Conservation (phyloP, 768 basidiomycete species). For the Mycena maculata region DNA sequence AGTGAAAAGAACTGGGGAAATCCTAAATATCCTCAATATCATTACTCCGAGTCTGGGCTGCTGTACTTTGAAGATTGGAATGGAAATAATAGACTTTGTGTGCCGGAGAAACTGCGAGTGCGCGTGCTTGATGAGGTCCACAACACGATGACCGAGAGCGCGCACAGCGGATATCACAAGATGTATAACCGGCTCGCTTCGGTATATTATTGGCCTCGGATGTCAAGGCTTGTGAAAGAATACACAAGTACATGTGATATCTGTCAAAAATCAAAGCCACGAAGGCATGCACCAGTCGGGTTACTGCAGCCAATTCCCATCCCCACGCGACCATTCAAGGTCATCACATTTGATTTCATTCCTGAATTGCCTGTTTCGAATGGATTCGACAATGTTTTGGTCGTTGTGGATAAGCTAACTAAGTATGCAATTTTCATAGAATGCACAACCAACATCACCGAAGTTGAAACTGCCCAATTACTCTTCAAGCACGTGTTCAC, state of each 20-base stretch:
- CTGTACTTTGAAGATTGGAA: slow-evolving; percentile 40
- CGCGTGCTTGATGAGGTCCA: slow-evolving; percentile 40
- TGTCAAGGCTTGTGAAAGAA: slow-evolving; percentile 40
- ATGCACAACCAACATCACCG: slow-evolving; percentile 34
- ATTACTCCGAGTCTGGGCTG: slow-evolving; percentile 22
- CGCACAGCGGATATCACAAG: slow-evolving; percentile 44
- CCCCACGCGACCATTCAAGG: slow-evolving; percentile 45
- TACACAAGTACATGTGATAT: slow-evolving; percentile 41
- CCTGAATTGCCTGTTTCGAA: slow-evolving; percentile 45
- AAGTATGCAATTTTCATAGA: slow-evolving; percentile 57
- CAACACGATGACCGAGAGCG: slow-evolving; percentile 35
- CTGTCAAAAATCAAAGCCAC: too few relatives aligned
- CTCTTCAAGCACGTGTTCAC: not conserved
- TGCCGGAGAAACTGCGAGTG: slow-evolving; percentile 34
- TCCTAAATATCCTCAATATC: slow-evolving; percentile 20
- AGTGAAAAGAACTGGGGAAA: slow-evolving; percentile 1
- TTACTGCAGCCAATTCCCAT: slow-evolving; percentile 48
- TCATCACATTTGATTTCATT: slow-evolving; percentile 50
- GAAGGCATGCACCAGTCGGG: slow-evolving; percentile 47
- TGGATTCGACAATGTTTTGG: slow-evolving; percentile 44
- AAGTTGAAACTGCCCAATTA: slow-evolving; percentile 23
- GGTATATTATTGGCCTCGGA: slow-evolving; percentile 47
- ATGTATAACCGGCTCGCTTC: slow-evolving; percentile 38
- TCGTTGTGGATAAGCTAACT: slow-evolving; percentile 50
- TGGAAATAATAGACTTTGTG: slow-evolving; percentile 40